Evolutionary conservation across 176 grass and related monocot species (phyloP).

Genomic region (Ensete ventricosum): DNA sequence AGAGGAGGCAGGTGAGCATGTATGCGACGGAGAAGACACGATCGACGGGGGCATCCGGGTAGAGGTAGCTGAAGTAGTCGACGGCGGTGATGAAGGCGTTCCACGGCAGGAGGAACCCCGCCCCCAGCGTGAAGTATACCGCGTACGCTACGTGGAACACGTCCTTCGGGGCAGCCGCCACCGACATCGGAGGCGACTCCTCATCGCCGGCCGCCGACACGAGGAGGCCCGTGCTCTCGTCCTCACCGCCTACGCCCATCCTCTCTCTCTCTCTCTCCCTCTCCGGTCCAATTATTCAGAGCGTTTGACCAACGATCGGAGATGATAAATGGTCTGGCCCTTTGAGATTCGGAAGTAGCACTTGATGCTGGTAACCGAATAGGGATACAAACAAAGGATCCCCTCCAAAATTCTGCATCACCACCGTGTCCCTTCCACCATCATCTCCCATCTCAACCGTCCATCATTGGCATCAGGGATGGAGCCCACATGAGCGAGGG

Average conservation of each 20-base stretch:
- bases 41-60: constrained; percentile 60
- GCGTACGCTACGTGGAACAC: constrained; percentile 44
- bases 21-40: constrained; percentile 82
- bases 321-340: background rate
- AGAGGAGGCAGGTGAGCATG: constrained; percentile 58
- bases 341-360: background rate
- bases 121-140: constrained; percentile 76
- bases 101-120: constrained; percentile 85
- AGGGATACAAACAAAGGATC: no score
- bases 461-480: background rate
- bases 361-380: no score
- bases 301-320: no score
- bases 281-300: background rate
- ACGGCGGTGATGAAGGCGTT: constrained; percentile 99
- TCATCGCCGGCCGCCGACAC: background rate
- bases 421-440: background rate
- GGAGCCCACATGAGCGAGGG: no score
- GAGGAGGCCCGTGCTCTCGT: background rate
- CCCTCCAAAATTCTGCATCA: background rate
- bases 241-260: background rate
- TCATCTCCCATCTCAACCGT: background rate
- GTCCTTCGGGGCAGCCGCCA: constrained; percentile 21
- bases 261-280: background rate
- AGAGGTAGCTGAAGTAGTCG: constrained; percentile 96
- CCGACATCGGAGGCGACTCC: background rate